Percentiles rank a stretch among this genome's conserved stretches.
Evolutionary conservation across 441 rosid genomes (phyloP).

Genomic region (Euphorbia celastroides): DNA sequence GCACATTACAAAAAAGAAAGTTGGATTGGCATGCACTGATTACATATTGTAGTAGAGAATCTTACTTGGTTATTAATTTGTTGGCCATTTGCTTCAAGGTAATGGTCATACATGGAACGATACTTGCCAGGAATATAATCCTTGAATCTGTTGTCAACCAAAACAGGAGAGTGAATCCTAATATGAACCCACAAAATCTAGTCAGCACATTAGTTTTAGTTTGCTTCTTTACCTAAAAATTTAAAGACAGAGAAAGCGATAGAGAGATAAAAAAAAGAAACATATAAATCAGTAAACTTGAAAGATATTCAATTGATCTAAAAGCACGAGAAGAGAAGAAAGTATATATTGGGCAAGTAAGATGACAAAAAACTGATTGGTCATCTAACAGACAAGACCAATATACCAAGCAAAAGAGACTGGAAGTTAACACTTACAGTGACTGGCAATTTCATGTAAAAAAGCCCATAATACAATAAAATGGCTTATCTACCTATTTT

Average conservation of each 20-base stretch:
- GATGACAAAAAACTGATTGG: not conserved
- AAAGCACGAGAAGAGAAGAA: not conserved
- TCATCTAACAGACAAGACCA: not conserved
- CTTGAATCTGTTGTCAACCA: slow-evolving; percentile 55
- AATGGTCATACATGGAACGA: slow-evolving; percentile 62
- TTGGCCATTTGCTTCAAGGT: slow-evolving; percentile 38
- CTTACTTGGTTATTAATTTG: slow-evolving; percentile 25
- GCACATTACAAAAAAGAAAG: not conserved
- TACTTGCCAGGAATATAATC: slow-evolving; percentile 72
- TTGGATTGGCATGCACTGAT: too few relatives aligned
- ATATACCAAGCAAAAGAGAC: not conserved
- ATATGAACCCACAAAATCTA: not conserved
- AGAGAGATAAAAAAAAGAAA: not conserved
- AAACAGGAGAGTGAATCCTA: slow-evolving; percentile 9
- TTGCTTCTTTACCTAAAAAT: not conserved
- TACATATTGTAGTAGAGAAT: slow-evolving; percentile 11
- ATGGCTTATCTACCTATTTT: too few relatives aligned
- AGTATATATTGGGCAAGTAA: not conserved
- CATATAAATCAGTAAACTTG: not conserved
- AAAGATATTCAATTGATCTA: not conserved
- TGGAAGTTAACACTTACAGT: not conserved
- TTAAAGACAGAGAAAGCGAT: slow-evolving; percentile 2
- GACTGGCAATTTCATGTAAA: not conserved
- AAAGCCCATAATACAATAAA: not conserved
- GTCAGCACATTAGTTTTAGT: not conserved